A percentile compares a stretch with the other conserved stretches of the same genome.
These are phyloP conservation scores for Diddensiella caesifluorescens DNA, from an alignment of 805 yeast species.

Conservation along the genomic window DNA sequence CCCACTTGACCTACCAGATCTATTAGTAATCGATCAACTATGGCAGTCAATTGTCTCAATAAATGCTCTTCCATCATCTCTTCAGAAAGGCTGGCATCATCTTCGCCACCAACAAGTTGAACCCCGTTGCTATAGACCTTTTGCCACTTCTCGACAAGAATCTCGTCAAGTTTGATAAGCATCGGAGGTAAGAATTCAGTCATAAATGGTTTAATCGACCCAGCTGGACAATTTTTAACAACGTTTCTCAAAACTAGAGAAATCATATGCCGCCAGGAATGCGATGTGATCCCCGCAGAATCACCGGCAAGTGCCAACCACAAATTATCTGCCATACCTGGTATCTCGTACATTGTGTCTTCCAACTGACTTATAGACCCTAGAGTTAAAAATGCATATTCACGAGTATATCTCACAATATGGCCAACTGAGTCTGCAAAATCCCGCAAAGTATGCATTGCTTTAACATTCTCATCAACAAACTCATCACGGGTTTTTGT, in stretches of 20 bases:
- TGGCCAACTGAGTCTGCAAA: slow-evolving; percentile 98
- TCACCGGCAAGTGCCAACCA: slow-evolving; percentile 88
- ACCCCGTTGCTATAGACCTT: slow-evolving; percentile 47
- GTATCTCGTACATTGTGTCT: slow-evolving; percentile 80
- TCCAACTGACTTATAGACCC: slow-evolving; percentile 88
- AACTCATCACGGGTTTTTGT: slow-evolving; percentile 91
- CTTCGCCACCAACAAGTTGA: slow-evolving; percentile 47
- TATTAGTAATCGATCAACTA: slow-evolving; percentile 78
- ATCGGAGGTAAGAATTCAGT: slow-evolving; percentile 71
- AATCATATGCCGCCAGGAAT: slow-evolving; percentile 96
- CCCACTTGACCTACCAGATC: slow-evolving; percentile 82
- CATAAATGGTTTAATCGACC: slow-evolving; percentile 64
- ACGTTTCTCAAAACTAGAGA: slow-evolving; percentile 83
- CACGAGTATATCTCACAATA: slow-evolving; percentile 89
- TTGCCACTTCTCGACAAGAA: slow-evolving; percentile 75
- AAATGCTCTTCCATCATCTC: slow-evolving; percentile 98
- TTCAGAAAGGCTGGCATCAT: slow-evolving; percentile 83
- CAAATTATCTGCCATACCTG: slow-evolving; percentile 66
- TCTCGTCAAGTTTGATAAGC: slow-evolving; percentile 62
- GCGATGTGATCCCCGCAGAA: slow-evolving; percentile 80
- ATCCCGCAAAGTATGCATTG: slow-evolving; percentile 88
- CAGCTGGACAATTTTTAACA: slow-evolving; percentile 80
- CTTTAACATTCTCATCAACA: slow-evolving; percentile 88
- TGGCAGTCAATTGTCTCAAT: slow-evolving; percentile 86
- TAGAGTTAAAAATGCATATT: slow-evolving; percentile 85